phyloP scores from a whole-genome alignment of 2,329 filamentous ascomycete species.

The Metarhizium sp. region DNA sequence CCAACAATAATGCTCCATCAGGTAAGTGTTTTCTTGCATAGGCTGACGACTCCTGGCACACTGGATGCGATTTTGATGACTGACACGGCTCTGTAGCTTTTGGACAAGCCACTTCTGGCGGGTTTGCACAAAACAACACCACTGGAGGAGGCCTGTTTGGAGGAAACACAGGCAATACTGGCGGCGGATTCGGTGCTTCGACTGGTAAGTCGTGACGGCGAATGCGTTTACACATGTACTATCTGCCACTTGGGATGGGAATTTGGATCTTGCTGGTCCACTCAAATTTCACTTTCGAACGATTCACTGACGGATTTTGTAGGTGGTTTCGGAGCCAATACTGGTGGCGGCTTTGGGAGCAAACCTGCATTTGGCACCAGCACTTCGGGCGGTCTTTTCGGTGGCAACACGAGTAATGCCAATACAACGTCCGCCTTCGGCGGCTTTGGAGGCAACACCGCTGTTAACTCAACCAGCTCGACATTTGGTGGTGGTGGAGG shows the following conservation, averaged over 20 bases:
- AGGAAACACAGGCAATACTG: slow-evolving; percentile 15
- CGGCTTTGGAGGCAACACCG: slow-evolving; percentile 29
- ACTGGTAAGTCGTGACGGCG: slow-evolving; percentile 19
- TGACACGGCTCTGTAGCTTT: slow-evolving; percentile 20
- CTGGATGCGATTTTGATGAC: slow-evolving; percentile 12
- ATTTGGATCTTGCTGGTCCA: background rate
- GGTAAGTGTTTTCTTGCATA: slow-evolving; percentile 36
- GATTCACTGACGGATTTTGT: slow-evolving; percentile 4
- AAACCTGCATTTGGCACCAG: slow-evolving; percentile 44
- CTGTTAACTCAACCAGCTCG: slow-evolving; percentile 21
- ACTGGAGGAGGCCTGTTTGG: slow-evolving; percentile 37
- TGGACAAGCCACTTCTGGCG: slow-evolving; percentile 21
- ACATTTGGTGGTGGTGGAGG: slow-evolving; percentile 29
- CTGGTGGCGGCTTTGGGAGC: slow-evolving; percentile 26
- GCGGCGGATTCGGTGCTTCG: slow-evolving; percentile 26
- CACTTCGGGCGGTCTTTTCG: slow-evolving; percentile 37
- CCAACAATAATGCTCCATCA: slow-evolving; percentile 31
- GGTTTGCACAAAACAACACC: slow-evolving; percentile 34
- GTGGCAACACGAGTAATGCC: slow-evolving; percentile 26
- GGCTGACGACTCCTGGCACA: slow-evolving; percentile 2
- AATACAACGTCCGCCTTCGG: slow-evolving; percentile 25
- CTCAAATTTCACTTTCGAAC: background rate
- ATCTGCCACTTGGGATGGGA: background rate
- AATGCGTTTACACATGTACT: slow-evolving; percentile 7
- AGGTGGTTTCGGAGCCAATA: slow-evolving; percentile 29